These are phyloP conservation scores for Pythium monospermum DNA, from an alignment of 352 stramenopile genomes.

Conservation along the genomic window DNA sequence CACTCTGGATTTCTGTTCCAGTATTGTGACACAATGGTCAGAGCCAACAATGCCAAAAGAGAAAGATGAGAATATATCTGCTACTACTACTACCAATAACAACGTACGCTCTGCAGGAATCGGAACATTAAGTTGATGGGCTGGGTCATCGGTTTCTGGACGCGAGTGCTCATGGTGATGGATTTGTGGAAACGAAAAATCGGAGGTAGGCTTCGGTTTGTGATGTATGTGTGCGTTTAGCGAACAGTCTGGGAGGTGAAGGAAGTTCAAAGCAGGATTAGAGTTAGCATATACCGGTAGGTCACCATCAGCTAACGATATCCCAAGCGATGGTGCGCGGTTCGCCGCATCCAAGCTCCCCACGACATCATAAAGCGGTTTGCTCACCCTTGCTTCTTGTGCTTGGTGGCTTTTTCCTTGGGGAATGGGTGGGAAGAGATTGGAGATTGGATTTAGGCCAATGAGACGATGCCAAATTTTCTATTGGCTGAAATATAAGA, in stretches of 20 bases:
- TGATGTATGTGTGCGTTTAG: too few relatives aligned
- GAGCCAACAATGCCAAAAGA: neutral
- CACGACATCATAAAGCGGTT: neutral
- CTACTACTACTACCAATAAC: too few relatives aligned
- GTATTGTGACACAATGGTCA: too few relatives aligned
- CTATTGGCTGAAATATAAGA: constrained; percentile 14
- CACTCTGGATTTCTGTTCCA: constrained; percentile 94
- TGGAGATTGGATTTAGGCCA: constrained; percentile 15
- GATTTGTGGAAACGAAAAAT: too few relatives aligned
- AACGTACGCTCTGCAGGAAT: constrained; percentile 95
- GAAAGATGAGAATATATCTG: neutral
- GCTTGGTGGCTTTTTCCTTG: constrained; percentile 1
- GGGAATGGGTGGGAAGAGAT: constrained; percentile 25
- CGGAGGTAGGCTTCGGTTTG: too few relatives aligned
- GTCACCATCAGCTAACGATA: too few relatives aligned
- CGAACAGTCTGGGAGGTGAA: too few relatives aligned
- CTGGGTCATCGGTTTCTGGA: constrained; percentile 99
- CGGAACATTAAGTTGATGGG: constrained; percentile 99
- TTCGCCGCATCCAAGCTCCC: too few relatives aligned
- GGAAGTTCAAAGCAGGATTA: too few relatives aligned
- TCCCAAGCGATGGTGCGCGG: too few relatives aligned
- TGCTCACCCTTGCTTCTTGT: constrained; percentile 11
- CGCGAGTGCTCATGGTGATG: constrained; percentile 90
- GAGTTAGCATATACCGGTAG: too few relatives aligned
- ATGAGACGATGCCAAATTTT: neutral